Conservation (phyloP, 2,329 filamentous ascomycete species). For the Tolypocladium amazonense region DNA sequence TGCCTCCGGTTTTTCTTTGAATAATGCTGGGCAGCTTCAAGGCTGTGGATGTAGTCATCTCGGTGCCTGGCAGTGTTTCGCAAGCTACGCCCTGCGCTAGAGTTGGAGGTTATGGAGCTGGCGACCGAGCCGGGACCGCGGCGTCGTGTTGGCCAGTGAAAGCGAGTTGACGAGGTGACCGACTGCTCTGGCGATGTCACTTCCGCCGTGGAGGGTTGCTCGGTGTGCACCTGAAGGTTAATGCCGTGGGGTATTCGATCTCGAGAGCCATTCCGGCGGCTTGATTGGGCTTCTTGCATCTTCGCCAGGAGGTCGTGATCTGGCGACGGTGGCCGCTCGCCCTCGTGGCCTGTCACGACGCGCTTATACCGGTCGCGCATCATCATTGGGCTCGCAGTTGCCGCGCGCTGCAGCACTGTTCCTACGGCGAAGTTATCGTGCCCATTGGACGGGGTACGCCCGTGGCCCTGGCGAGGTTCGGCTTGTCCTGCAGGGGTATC, state of each 20-base stretch:
- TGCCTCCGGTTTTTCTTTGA: slow-evolving; percentile 44
- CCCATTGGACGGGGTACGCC: slow-evolving; percentile 26
- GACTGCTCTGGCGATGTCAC: slow-evolving; percentile 48
- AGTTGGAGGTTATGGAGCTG: slow-evolving; percentile 46
- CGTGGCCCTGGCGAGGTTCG: slow-evolving; percentile 18
- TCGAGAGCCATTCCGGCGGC: slow-evolving; percentile 58
- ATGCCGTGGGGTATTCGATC: slow-evolving; percentile 67
- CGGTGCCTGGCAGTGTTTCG: slow-evolving; percentile 49
- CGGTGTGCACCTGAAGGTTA: slow-evolving; percentile 52
- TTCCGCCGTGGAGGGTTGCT: slow-evolving; percentile 38
- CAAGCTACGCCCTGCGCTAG: slow-evolving; percentile 38
- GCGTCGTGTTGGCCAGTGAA: slow-evolving; percentile 44
- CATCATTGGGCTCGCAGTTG: slow-evolving; percentile 59
- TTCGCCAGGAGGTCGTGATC: slow-evolving; percentile 49
- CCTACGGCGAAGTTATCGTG: slow-evolving; percentile 32
- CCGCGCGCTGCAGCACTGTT: slow-evolving; percentile 47
- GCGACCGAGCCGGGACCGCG: slow-evolving; percentile 44
- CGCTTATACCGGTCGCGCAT: slow-evolving; percentile 36
- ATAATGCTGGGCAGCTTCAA: slow-evolving; percentile 66
- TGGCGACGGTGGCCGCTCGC: slow-evolving; percentile 49
- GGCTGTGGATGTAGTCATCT: slow-evolving; percentile 77
- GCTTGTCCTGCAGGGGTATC: slow-evolving; percentile 15
- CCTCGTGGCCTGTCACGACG: slow-evolving; percentile 18
- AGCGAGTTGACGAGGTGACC: slow-evolving; percentile 39
- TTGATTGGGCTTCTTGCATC: slow-evolving; percentile 45